A percentile compares a stretch with the other conserved stretches of the same genome.
These are phyloP conservation scores for Brasenia schreberi DNA, from an alignment of 164 flowering plant species.

Conservation along the genomic window DNA sequence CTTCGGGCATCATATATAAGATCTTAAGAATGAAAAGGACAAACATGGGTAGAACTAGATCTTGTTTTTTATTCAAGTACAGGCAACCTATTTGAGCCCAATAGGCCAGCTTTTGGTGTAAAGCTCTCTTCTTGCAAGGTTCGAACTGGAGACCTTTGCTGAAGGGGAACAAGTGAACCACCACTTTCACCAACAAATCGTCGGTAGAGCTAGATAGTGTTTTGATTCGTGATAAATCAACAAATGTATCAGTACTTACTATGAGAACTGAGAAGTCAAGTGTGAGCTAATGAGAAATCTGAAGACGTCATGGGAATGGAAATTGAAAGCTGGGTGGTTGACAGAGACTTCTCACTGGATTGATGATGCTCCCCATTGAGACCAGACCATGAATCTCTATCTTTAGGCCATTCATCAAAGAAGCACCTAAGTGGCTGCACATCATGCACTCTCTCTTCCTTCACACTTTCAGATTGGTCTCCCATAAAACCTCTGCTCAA, in stretches of 20 bases:
- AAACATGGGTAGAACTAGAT: too few relatives aligned
- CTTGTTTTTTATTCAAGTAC: too few relatives aligned
- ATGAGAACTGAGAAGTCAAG: slow-evolving; percentile 5
- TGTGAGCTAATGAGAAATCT: slow-evolving; percentile 11
- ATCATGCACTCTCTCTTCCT: slow-evolving; percentile 15
- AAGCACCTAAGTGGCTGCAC: slow-evolving; percentile 26
- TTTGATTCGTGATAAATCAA: background rate
- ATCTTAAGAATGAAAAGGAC: too few relatives aligned
- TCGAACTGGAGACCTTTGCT: background rate
- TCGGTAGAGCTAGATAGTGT: background rate
- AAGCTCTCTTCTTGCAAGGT: background rate
- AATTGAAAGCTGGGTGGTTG: slow-evolving; percentile 24
- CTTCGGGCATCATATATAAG: too few relatives aligned
- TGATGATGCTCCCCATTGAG: slow-evolving; percentile 5
- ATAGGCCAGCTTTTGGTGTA: background rate
- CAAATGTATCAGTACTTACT: slow-evolving; percentile 3
- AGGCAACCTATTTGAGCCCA: too few relatives aligned
- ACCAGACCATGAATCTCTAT: slow-evolving; percentile 21
- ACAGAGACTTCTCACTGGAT: slow-evolving; percentile 7
- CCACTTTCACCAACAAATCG: background rate
- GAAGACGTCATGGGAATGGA: slow-evolving; percentile 17
- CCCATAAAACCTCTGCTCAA: slow-evolving; percentile 28
- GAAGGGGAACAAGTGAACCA: too few relatives aligned
- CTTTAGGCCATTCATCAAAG: slow-evolving; percentile 30
- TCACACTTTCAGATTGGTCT: slow-evolving; percentile 5